These are phyloP conservation scores for Tuber microsphaerosporum DNA, from an alignment of 495 filamentous ascomycete species.

Conservation along the genomic window DNA sequence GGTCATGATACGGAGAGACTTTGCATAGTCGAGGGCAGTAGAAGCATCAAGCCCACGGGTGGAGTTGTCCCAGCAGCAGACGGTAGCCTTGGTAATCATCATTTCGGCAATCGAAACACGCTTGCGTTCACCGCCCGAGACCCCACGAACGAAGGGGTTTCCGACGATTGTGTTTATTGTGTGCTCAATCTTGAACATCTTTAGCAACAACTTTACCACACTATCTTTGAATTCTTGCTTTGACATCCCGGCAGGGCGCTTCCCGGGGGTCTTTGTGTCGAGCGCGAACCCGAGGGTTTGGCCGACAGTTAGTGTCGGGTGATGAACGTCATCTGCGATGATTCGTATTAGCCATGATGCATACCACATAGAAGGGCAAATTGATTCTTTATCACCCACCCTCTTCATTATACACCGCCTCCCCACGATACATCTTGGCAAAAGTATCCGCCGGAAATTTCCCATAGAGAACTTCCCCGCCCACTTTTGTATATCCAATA, in stretches of 20 bases:
- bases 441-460: constrained; percentile 57
- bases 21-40: constrained; percentile 60
- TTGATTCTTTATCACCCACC: constrained; percentile 13
- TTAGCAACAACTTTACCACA: constrained; percentile 63
- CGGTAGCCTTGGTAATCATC: constrained; percentile 64
- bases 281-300: constrained; percentile 77
- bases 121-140: constrained; percentile 81
- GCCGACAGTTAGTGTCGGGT: constrained; percentile 72
- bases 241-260: constrained; percentile 59
- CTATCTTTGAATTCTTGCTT: constrained; percentile 60
- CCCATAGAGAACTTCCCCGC: constrained; percentile 74
- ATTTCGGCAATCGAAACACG: constrained; percentile 66
- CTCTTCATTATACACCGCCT: constrained; percentile 80
- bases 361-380: background rate
- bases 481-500: constrained; percentile 66
- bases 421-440: constrained; percentile 64
- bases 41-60: constrained; percentile 78
- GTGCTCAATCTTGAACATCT: constrained; percentile 84
- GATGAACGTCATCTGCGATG: constrained; percentile 63
- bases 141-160: constrained; percentile 69
- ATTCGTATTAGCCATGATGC: constrained; percentile 3
- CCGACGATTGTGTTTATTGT: constrained; percentile 75
- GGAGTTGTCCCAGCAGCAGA: constrained; percentile 76
- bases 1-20: constrained; percentile 68
- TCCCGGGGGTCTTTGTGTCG: constrained; percentile 71